phyloP scores from a whole-genome alignment of 1,139 yeast genomes.

The Saccharomycopsis hybrid region DNA sequence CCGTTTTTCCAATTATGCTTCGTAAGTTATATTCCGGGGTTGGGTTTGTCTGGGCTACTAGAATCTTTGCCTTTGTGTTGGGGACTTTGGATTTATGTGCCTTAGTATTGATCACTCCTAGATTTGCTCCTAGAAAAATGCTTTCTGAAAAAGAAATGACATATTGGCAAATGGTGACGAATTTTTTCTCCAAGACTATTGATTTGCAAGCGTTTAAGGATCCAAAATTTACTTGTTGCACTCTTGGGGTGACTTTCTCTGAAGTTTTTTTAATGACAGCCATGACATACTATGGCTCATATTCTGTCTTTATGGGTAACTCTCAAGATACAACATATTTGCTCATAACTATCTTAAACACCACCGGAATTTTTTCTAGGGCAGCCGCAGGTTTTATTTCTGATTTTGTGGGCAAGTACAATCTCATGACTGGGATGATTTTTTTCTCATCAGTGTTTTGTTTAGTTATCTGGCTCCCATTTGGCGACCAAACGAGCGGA shows the following conservation, averaged over 20 bases:
- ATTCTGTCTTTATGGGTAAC: conserved; percentile 40
- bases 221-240: conserved; percentile 33
- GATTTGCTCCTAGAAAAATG: conserved; percentile 27
- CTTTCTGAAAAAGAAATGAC: conserved; percentile 3
- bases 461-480: conserved; percentile 46
- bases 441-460: conserved; percentile 26
- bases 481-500: conserved; percentile 34
- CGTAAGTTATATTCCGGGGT: conserved; percentile 38
- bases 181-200: conserved; percentile 4
- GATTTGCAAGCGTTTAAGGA: conserved; percentile 31
- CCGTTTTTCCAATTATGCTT: conserved; percentile 51
- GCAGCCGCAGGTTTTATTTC: conserved; percentile 42
- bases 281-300: conserved; percentile 45
- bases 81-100: conserved; percentile 36
- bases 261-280: conserved; percentile 47
- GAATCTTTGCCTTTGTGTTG: conserved; percentile 49
- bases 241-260: conserved; percentile 39
- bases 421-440: conserved; percentile 42
- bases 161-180: neutral
- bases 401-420: conserved; percentile 45
- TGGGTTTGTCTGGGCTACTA: conserved; percentile 59
- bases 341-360: conserved; percentile 38
- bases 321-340: conserved; percentile 37
- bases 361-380: conserved; percentile 43
- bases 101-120: conserved; percentile 37